Conservation (phyloP, 148 eudicot species). For the Camellia lanceoleosa region DNA sequence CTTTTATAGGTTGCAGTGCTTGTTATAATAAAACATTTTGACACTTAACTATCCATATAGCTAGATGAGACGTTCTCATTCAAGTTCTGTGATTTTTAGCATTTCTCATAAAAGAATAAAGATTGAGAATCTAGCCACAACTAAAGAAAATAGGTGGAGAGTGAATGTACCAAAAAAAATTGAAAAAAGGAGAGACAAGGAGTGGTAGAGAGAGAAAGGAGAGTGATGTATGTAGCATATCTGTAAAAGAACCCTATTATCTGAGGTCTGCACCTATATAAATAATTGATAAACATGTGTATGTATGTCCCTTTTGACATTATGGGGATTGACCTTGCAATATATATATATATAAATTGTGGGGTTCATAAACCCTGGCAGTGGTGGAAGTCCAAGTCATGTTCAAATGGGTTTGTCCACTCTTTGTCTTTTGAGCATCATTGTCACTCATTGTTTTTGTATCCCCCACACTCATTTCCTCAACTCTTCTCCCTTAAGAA, state of each 20-base stretch:
- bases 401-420: slow-evolving; percentile 21
- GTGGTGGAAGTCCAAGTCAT: slow-evolving; percentile 24
- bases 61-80: too few species aligned
- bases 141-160: not conserved
- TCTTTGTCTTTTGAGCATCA: not conserved
- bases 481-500: not conserved
- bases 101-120: not conserved
- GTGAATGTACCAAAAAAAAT: not conserved
- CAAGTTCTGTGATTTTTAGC: too few species aligned
- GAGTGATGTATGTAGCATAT: not conserved
- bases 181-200: too few species aligned
- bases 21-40: too few species aligned
- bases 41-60: too few species aligned
- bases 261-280: not conserved
- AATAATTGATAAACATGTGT: not conserved
- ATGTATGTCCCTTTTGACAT: not conserved
- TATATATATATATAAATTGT: not conserved
- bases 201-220: not conserved
- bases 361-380: slow-evolving; percentile 4
- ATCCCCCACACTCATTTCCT: not conserved
- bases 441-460: slow-evolving; percentile 16
- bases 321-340: slow-evolving; percentile 17
- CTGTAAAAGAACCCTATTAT: not conserved
- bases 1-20: too few species aligned
- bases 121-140: not conserved